These are phyloP conservation scores for Fraxinus pennsylvanica DNA, from an alignment of 257 asterid genomes.

Conservation along the genomic window DNA sequence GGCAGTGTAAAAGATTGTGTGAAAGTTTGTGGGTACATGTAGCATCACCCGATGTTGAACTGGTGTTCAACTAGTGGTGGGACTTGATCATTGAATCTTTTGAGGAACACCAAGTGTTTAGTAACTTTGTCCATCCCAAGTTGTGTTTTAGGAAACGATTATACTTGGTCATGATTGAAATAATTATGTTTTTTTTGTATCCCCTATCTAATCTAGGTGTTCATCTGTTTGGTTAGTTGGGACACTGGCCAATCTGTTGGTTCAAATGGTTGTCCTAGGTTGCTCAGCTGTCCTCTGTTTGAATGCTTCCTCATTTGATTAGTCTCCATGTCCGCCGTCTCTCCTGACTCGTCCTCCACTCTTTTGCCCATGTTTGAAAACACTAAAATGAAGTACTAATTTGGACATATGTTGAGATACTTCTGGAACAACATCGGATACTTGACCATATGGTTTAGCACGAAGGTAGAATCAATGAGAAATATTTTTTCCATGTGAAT, in stretches of 20 bases:
- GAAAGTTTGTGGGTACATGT: too few species aligned
- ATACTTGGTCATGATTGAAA: not conserved
- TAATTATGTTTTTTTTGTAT: not conserved
- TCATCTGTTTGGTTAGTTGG: not conserved
- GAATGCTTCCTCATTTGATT: not conserved
- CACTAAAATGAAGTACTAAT: too few species aligned
- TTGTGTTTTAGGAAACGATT: not conserved
- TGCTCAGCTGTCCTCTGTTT: not conserved
- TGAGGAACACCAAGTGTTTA: not conserved
- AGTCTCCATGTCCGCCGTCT: not conserved
- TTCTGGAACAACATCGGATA: too few species aligned
- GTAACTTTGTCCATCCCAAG: not conserved
- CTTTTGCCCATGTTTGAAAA: not conserved
- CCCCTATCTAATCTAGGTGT: not conserved
- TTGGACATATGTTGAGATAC: not conserved
- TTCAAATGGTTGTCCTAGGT: not conserved
- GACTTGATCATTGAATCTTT: not conserved
- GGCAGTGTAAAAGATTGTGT: too few species aligned
- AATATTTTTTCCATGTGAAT: not conserved
- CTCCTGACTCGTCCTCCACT: not conserved
- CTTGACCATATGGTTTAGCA: not conserved
- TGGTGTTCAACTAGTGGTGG: not conserved
- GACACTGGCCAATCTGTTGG: not conserved
- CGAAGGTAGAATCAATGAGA: not conserved
- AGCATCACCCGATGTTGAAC: not conserved